These are phyloP conservation scores for Halophytophthora batemanensis DNA, from an alignment of 352 stramenopile species.

Conservation along the genomic window DNA sequence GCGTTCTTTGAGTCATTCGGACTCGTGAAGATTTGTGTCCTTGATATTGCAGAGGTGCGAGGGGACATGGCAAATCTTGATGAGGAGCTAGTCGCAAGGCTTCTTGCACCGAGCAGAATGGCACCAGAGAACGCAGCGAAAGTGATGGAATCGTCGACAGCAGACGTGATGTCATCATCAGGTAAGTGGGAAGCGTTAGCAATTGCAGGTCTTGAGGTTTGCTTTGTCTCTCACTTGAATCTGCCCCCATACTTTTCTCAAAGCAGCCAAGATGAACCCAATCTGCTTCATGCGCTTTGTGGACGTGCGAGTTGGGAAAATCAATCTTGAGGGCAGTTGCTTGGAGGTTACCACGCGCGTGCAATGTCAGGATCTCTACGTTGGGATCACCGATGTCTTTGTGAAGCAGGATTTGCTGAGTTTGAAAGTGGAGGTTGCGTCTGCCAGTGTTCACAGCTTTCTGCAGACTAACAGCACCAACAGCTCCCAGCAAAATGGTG, in stretches of 20 bases:
- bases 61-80: slow-evolving; percentile 36
- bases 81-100: slow-evolving; percentile 27
- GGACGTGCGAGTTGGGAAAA: slow-evolving; percentile 38
- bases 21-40: slow-evolving; percentile 65
- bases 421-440: slow-evolving; percentile 29
- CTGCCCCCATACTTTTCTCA: not conserved
- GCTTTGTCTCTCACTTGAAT: not conserved
- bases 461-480: slow-evolving; percentile 1
- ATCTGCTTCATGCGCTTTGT: slow-evolving; percentile 68
- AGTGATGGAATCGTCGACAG: not conserved
- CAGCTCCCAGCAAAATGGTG: slow-evolving; percentile 3
- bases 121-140: slow-evolving; percentile 2
- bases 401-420: slow-evolving; percentile 47
- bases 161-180: not conserved
- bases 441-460: slow-evolving; percentile 9
- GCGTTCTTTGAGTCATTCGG: slow-evolving; percentile 76
- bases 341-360: slow-evolving; percentile 35
- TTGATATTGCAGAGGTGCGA: slow-evolving; percentile 46
- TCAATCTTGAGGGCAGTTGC: slow-evolving; percentile 32
- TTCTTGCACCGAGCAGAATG: slow-evolving; percentile 16
- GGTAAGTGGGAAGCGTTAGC: slow-evolving; percentile 8
- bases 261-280: slow-evolving; percentile 27
- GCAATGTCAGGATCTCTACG: slow-evolving; percentile 36
- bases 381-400: slow-evolving; percentile 63
- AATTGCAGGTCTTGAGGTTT: too few relatives aligned